Evolutionary conservation across 2,329 filamentous ascomycete genomes (phyloP).

Genomic region (Arthroderma sp.): DNA sequence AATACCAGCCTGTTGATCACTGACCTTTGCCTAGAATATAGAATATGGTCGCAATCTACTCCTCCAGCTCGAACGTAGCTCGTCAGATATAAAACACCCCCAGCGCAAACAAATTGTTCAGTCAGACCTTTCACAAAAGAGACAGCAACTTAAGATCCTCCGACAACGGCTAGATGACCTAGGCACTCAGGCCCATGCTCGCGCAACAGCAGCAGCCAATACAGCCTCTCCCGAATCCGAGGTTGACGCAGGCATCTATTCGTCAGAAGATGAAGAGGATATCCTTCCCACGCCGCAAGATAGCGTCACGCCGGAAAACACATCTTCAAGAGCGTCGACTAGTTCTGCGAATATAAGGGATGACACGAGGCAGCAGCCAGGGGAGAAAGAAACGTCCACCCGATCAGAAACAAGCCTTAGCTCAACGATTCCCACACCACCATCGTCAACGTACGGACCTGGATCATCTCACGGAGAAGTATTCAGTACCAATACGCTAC

Average conservation of each 20-base stretch:
- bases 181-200: constrained; percentile 18
- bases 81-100: constrained; percentile 31
- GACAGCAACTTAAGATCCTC: constrained; percentile 25
- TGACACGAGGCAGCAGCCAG: not conserved
- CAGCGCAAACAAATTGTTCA: constrained; percentile 27
- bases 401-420: not conserved
- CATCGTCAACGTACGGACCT: not conserved
- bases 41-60: constrained; percentile 35
- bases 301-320: constrained; percentile 9
- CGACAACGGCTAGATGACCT: constrained; percentile 25
- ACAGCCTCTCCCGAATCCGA: constrained; percentile 4
- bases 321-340: constrained; percentile 6
- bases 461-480: not conserved
- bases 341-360: not conserved
- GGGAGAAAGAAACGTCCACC: not conserved
- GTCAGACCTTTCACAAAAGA: constrained; percentile 30
- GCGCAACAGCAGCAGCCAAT: not conserved
- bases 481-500: constrained; percentile 17
- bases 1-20: not conserved
- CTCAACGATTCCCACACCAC: not conserved
- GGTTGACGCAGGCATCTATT: constrained; percentile 11
- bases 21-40: constrained; percentile 27
- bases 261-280: constrained; percentile 18
- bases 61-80: constrained; percentile 30
- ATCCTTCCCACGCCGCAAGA: constrained; percentile 21